phyloP scores from a whole-genome alignment of 2,329 filamentous ascomycete species.

The Xylaria sp. region DNA sequence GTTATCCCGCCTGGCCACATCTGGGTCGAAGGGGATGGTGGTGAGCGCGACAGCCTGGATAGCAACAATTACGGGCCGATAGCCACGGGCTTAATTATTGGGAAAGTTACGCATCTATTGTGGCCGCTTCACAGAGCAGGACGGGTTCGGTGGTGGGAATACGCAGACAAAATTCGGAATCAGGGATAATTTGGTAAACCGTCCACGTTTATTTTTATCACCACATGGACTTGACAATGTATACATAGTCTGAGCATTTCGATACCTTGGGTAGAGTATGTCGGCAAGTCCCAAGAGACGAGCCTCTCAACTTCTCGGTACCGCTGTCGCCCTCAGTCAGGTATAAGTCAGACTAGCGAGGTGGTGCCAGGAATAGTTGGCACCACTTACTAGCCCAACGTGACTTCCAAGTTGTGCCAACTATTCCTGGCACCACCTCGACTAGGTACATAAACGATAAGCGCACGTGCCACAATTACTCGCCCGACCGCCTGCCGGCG shows the following conservation, averaged over 20 bases:
- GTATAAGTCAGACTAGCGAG: background rate
- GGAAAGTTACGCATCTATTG: constrained; percentile 77
- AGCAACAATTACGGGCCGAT: constrained; percentile 93
- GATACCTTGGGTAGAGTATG: background rate
- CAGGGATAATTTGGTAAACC: constrained; percentile 21
- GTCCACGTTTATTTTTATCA: background rate
- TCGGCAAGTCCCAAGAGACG: background rate
- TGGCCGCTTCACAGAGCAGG: constrained; percentile 73
- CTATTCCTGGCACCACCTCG: no score
- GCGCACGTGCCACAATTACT: constrained; percentile 34
- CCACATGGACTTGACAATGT: background rate
- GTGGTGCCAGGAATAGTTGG: no score
- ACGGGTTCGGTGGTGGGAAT: constrained; percentile 67
- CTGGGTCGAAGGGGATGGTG: constrained; percentile 94
- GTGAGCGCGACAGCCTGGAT: constrained; percentile 75
- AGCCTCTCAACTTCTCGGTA: background rate
- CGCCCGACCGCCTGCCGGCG: constrained; percentile 8
- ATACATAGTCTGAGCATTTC: background rate
- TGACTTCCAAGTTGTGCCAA: no score
- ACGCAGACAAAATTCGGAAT: constrained; percentile 48
- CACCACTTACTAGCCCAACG: no score
- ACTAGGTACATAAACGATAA: constrained; percentile 12
- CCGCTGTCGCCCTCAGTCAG: background rate
- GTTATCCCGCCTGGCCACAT: constrained; percentile 84
- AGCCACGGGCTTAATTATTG: constrained; percentile 77